Percentiles rank a stretch among this genome's conserved stretches.
phyloP scores from a whole-genome alignment of 176 grass and related monocot species.

The Avena atlantica region DNA sequence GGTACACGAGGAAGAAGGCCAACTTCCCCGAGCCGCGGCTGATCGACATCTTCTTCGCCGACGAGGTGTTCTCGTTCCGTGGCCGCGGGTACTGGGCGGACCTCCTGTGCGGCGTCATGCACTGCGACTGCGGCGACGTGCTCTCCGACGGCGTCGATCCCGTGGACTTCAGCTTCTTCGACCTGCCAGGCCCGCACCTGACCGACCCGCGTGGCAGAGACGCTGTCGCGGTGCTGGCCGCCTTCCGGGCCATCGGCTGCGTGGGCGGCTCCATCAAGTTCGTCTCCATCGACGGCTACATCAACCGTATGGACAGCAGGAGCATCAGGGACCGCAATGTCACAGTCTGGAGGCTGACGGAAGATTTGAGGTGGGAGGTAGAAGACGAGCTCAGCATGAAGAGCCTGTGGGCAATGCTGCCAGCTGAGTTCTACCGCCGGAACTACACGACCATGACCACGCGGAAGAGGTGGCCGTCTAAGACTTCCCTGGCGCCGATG shows the following conservation, averaged over 20 bases:
- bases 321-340: not conserved
- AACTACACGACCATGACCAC: no score
- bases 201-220: not conserved
- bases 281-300: not conserved
- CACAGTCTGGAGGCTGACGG: not conserved
- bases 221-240: accelerated
- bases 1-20: not conserved
- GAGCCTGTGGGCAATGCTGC: not conserved
- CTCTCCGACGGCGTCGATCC: not conserved
- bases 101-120: not conserved
- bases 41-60: not conserved
- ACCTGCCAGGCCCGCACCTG: not conserved
- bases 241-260: not conserved
- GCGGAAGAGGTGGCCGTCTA: not conserved
- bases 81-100: not conserved
- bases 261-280: not conserved
- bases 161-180: not conserved
- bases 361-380: not conserved
- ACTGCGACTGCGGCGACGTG: not conserved
- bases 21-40: not conserved
- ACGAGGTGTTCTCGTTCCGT: not conserved
- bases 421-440: not conserved
- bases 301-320: not conserved
- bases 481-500: not conserved
- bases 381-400: not conserved